Base-by-base conservation (phyloP, 2,329 filamentous ascomycete genomes). In the Pseudogymnoascus sp. region DNA sequence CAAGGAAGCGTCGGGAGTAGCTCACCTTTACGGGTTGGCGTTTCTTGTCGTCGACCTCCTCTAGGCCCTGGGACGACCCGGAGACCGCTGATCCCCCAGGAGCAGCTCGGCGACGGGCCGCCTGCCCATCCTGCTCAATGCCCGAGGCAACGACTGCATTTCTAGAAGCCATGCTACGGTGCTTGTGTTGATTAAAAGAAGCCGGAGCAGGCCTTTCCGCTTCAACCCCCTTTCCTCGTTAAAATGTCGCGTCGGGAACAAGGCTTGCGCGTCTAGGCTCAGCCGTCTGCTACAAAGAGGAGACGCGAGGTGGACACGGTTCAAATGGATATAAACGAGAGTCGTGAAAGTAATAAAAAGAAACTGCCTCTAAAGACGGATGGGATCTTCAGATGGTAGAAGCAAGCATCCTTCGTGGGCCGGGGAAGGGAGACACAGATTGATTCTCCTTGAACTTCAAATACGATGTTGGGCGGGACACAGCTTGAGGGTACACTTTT, bases 111-210 rank as follows among this genome's bases (percentile, higher is more conserved):
- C 84, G 77, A 69, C 85, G 80, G 66, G 83, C 78, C 67, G 80
- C 79, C 70, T 86, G 81, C 70, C 78, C 79, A 64, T 81, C 74
- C 11, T 66, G 61, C 70, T 86, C 83, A 71, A 82, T 80, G 75
- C 85, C 85, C 40, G 85, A 85, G 74, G 81, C 83, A 74, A 81
- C 76, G 71, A 79, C 77, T 72, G 80, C 79, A 75, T 79, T 81
- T 64, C 80, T 78, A 33, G 70, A 65, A 65, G 72, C 70, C 72
- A 74, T 74, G 59, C 59, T 61, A 8, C 59, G 13, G 19, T 61
- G 47, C 26, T n/a, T 56, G n/a, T 56, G 47, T 56, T 56, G 47
- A 56, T 56, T 56, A 50, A 29, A 29, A 29, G 26, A 33, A 33
- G 24, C 24, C 24, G 24, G 24, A 8, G 13, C 4, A 56, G 7